These are phyloP conservation scores for Chiua sp. DNA, from an alignment of 1,284 basidiomycete species.

Conservation along the genomic window DNA sequence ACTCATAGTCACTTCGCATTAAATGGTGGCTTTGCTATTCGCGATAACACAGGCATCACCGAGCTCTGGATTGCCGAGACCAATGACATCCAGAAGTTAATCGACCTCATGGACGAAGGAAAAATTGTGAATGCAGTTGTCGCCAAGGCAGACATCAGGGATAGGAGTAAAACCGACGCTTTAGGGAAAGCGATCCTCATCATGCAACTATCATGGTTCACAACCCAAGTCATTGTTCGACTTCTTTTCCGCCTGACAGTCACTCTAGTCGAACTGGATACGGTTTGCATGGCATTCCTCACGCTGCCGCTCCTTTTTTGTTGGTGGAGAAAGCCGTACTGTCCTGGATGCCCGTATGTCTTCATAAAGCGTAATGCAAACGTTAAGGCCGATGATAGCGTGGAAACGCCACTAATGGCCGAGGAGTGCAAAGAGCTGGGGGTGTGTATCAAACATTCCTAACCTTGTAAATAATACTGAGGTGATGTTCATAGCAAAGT, in stretches of 20 bases:
- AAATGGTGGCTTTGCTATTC: slow-evolving; percentile 34
- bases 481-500: too few relatives aligned
- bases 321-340: slow-evolving; percentile 44
- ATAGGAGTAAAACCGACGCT: slow-evolving; percentile 35
- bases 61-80: too few relatives aligned
- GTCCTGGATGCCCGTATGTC: background rate
- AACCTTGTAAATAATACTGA: too few relatives aligned
- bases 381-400: too few relatives aligned
- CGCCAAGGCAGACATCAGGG: slow-evolving; percentile 32
- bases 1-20: slow-evolving; percentile 32
- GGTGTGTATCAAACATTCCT: too few relatives aligned
- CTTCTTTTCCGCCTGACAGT: slow-evolving; percentile 24
- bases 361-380: too few relatives aligned
- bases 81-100: too few relatives aligned
- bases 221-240: slow-evolving; percentile 35
- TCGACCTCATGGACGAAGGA: too few relatives aligned
- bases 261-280: slow-evolving; percentile 39
- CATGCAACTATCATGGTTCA: slow-evolving; percentile 40
- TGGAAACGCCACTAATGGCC: too few relatives aligned
- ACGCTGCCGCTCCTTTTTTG: slow-evolving; percentile 33
- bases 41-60: background rate
- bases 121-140: slow-evolving; percentile 4
- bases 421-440: too few relatives aligned
- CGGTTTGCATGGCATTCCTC: slow-evolving; percentile 35
- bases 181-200: slow-evolving; percentile 35